Evolutionary conservation across 805 yeast species (phyloP), one percentile per base, ranked within the genome.

Genomic region (Debaryomyces hansenii): DNA sequence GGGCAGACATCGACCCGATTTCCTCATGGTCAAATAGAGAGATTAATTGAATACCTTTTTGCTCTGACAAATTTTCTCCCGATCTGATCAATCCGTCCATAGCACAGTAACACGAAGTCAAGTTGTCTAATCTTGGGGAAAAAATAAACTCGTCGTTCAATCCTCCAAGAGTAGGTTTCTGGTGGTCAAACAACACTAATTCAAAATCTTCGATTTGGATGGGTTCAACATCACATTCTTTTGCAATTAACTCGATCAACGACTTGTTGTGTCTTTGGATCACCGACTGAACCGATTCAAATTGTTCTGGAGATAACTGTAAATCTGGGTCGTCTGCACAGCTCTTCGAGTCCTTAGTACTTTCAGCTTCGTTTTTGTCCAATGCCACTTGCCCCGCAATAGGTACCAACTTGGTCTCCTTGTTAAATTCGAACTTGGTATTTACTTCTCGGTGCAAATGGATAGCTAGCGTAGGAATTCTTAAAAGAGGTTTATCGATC

Each of bases 1-100:
- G 97, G 11, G 96, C 96, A 14, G 96, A 86, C 7, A 83, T 75
- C 1, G 97, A 90, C 0, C 99, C 99, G 54, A 92, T 78, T 65
- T 92, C 99, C 67, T 92, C 99, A 65, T 94, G 98, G 64, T 92
- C 99, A 64, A 94, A 92, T 49, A 91, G 73, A 0, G 96, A 84
- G 45, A 90, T 76, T 60, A 91, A 64, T 59, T 86, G 83, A 36
- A 90, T 82, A 37, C 88, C 85, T 2, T 69, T 51, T 46, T 82
- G 85, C 0, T 66, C 55, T 0, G 62, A 67, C 36, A 85, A 63
- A 15, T 62, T 57, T 10, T 69, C 62, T 0, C 79, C 67, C 2
- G 88, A 69, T 46, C 78, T 78, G 35, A 87, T 69, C 41, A 92
- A 69, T 5, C 89, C 97, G 48, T 75, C 78, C 35, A 84, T 70